Evolutionary conservation across 352 stramenopile species (phyloP), one percentile per base, ranked within the genome.

Genomic region (Globisporangium takayamanum): DNA sequence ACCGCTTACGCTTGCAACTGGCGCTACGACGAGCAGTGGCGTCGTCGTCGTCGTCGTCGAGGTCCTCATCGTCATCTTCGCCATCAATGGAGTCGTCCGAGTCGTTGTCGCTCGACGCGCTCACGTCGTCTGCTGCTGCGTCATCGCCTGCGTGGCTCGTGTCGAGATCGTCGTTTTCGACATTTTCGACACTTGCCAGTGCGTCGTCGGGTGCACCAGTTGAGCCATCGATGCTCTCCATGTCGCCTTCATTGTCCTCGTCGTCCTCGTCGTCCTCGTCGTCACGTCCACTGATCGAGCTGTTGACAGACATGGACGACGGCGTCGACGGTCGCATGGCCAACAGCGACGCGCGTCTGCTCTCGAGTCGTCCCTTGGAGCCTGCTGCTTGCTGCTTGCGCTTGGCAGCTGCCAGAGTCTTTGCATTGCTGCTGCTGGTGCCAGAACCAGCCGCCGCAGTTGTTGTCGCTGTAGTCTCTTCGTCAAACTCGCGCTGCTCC

Each of bases 401-500:
- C 7, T 64, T 81, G 3, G 68, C 69, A 2, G 12, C 41, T 22
- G 26, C 45, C 18, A 20, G 18, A 28, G 65, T 66, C 55, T 54
- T 62, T 16, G 62, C 36, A 28, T 20, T 47, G 3, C 25, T 46
- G 15, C 28, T 30, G 22, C 50, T 39, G 8, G 20, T 10, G 33
- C n/a, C 51, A 45, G 8, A 52, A n/a, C n/a, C 22, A 25, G 3
- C 5, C 30, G 11, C 12, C 22, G 20, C 8, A n/a, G n/a, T n/a
- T 52, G 14, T 33, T 42, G 33, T n/a, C 44, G 28, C 46, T 33
- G 15, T 39, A 1, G 33, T 16, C 7, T 88, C 75, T 55, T 88
- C 74, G 14, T 88, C 74, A 59, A 88, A 92, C 53, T 90, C 80
- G 0, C 69, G 59, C 36, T 83, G 69, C 59, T 89, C 79, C 15